phyloP scores from a whole-genome alignment of 768 basidiomycete genomes.

The Agaricus blazei region DNA sequence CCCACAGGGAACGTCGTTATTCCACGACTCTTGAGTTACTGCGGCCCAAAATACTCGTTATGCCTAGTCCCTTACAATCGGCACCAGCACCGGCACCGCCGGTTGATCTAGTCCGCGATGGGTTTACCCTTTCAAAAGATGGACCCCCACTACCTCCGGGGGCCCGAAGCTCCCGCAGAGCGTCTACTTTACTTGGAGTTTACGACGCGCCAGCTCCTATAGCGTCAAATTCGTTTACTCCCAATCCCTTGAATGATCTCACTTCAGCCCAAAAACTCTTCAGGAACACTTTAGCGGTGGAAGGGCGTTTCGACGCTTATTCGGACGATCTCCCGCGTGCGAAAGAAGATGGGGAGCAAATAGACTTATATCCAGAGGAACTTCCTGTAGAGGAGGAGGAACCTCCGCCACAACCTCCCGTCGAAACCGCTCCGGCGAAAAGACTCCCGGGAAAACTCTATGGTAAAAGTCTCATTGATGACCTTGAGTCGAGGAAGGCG shows the following conservation, averaged over 20 bases:
- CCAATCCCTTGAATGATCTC: conserved; percentile 70
- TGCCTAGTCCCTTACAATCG: conserved; percentile 84
- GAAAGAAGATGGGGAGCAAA: conserved; percentile 73
- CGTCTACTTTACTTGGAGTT: conserved; percentile 33
- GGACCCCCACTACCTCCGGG: conserved; percentile 76
- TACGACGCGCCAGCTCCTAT: conserved; percentile 26
- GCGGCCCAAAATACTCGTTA: conserved; percentile 88
- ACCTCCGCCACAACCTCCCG: conserved; percentile 22
- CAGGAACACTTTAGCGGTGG: conserved; percentile 71
- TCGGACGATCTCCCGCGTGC: conserved; percentile 65
- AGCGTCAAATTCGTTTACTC: conserved; percentile 67
- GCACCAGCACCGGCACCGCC: conserved; percentile 27
- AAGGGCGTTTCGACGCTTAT: conserved; percentile 62
- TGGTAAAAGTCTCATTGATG: conserved; percentile 87
- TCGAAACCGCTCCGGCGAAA: conserved; percentile 16
- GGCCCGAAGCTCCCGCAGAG: conserved; percentile 51
- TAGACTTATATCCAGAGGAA: conserved; percentile 39
- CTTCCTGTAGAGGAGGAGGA: conserved; percentile 28
- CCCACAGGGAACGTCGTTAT: conserved; percentile 49
- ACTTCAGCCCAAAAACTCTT: conserved; percentile 82
- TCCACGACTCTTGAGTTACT: conserved; percentile 70
- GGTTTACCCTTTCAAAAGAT: conserved; percentile 62
- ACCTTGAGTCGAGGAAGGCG: conserved; percentile 78
- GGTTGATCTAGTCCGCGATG: conserved; percentile 36
- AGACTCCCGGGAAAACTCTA: conserved; percentile 81